Evolutionary conservation across 192 early-diverging fungal species (phyloP), one percentile per base, ranked within the genome.

Genomic region (Entophlyctis helioformis): DNA sequence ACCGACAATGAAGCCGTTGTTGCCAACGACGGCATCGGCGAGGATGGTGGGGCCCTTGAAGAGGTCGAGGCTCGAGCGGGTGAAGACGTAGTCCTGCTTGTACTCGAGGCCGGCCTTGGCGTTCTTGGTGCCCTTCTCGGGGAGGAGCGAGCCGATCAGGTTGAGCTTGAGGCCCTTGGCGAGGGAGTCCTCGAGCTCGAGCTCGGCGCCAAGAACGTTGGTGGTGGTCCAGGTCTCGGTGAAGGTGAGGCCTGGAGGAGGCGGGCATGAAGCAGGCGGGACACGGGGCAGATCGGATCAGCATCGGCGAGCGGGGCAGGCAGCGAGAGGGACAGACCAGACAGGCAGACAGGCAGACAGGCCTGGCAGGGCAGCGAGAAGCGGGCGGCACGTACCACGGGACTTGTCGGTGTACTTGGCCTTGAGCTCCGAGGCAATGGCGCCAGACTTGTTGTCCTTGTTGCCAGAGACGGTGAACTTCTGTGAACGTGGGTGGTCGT

Each of bases 121-220:
- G 53, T 67, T 75, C 69, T 84, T 88, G 56, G 78, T 72, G 54
- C 84, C 91, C 60, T 74, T 74, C 42, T 74, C 80, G 38, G 91
- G 94, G 23, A 85, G 82, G 42, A 91, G 69, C 26, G 87, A 84
- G 53, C 85, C 83, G 45, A 61, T 62, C 13, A 96, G 50, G 62
- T 94, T 90, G 40, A 99, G 72, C 81, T 97, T 99, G 42, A 99
- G 80, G 44, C 96, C 96, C 73, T 88, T 81, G 58, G 94, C 91
- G 31, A 97, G 66, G 65, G 83, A 82, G 79, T 97, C 89, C 54
- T 84, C 78, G 22, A 96, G 69, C 69, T 97, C 96, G 49, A 96
- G 72, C 70, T 92, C 82, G 46, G 82, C 86, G 48, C 81, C 85
- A 36, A 99, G 66, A 43, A 89, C 72, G 75, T 97, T 96, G 65